phyloP scores from a whole-genome alignment of 306 rosid genomes.

The Cicer judaicum region DNA sequence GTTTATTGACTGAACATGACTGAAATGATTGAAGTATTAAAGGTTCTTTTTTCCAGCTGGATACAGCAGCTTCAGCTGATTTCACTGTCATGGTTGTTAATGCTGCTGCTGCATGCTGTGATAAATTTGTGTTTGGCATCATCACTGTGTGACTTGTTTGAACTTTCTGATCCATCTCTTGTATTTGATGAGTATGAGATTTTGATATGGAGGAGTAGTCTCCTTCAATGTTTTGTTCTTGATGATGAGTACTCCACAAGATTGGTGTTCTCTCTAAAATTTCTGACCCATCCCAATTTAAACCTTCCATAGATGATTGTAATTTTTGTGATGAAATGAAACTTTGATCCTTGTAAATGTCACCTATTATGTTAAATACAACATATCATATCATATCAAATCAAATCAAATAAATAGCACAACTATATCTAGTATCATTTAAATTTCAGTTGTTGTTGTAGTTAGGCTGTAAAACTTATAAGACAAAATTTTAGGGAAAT shows the following conservation, averaged over 20 bases:
- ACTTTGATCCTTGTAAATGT: slow-evolving; percentile 30
- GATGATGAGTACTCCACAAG: slow-evolving; percentile 60
- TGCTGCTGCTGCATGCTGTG: slow-evolving; percentile 36
- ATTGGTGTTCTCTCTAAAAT: slow-evolving; percentile 40
- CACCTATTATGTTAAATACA: slow-evolving; percentile 32
- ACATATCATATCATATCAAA: slow-evolving; percentile 14
- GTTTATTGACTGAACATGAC: slow-evolving; percentile 36
- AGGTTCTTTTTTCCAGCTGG: slow-evolving; percentile 42
- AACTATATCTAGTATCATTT: too few relatives aligned
- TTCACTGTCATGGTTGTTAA: slow-evolving; percentile 40
- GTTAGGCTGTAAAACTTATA: too few relatives aligned
- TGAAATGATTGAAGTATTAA: slow-evolving; percentile 37
- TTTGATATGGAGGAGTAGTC: slow-evolving; percentile 46
- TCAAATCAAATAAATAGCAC: background rate
- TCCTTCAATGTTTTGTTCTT: slow-evolving; percentile 55
- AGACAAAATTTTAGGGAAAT: too few relatives aligned
- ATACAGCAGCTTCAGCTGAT: slow-evolving; percentile 44
- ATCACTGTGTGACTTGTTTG: slow-evolving; percentile 24
- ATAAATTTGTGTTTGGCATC: slow-evolving; percentile 42
- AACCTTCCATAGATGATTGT: slow-evolving; percentile 60
- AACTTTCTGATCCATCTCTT: slow-evolving; percentile 49
- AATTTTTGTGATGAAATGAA: slow-evolving; percentile 1
- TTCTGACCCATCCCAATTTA: slow-evolving; percentile 62
- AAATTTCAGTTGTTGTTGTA: too few relatives aligned
- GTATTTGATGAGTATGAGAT: slow-evolving; percentile 43